A percentile compares a stretch with the other conserved stretches of the same genome.
Evolutionary conservation across 768 basidiomycete species (phyloP).

Genomic region (Gelatoporia subvermispora): DNA sequence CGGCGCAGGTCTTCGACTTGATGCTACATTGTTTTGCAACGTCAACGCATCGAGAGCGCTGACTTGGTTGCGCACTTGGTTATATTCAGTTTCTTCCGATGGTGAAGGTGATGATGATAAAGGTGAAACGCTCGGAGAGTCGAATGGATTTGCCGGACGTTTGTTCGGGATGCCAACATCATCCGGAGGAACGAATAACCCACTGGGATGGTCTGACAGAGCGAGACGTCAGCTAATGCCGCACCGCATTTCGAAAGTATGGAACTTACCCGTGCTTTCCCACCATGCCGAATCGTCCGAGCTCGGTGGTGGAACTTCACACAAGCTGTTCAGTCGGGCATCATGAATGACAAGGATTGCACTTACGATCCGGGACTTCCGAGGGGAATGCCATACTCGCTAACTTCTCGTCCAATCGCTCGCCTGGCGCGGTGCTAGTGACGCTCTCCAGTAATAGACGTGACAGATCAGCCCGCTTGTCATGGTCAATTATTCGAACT

Average conservation of each 20-base stretch:
- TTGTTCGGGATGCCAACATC: constrained; percentile 6
- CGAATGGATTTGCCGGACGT: constrained; percentile 60
- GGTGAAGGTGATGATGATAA: constrained; percentile 74
- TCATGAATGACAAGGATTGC: neutral
- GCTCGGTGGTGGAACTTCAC: constrained; percentile 79
- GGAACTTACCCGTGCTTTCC: constrained; percentile 56
- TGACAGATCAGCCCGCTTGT: constrained; percentile 67
- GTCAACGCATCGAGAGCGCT: constrained; percentile 43
- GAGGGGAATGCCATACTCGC: constrained; percentile 49
- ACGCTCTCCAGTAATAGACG: constrained; percentile 64
- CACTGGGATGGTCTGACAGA: constrained; percentile 51
- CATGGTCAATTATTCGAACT: constrained; percentile 73
- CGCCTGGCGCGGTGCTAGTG: constrained; percentile 56
- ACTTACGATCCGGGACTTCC: constrained; percentile 40
- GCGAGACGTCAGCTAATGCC: constrained; percentile 5
- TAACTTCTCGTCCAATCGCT: constrained; percentile 68
- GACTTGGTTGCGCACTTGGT: too few relatives aligned
- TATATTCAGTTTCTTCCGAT: constrained; percentile 82
- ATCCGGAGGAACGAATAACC: constrained; percentile 42
- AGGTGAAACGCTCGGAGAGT: constrained; percentile 60
- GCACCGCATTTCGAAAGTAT: neutral
- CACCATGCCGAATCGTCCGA: constrained; percentile 77
- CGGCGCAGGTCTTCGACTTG: constrained; percentile 37
- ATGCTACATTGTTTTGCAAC: constrained; percentile 43
- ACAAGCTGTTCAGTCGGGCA: neutral